Conservation (phyloP, 768 basidiomycete genomes). For the Coprinopsis strossmayeri region DNA sequence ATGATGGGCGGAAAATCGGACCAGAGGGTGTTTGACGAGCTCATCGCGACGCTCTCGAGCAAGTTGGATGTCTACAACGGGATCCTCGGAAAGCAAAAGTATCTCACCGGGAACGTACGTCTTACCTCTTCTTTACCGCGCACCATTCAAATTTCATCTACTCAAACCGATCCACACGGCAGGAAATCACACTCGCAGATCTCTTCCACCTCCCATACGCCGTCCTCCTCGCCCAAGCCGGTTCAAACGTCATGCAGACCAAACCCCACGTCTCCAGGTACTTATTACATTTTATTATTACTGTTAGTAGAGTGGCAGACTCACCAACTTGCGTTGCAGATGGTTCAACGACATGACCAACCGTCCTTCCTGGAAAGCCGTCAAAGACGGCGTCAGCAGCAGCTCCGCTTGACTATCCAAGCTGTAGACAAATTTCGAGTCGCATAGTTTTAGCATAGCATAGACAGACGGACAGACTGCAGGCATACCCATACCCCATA, state of each 20-base stretch:
- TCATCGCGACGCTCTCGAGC: constrained; percentile 22
- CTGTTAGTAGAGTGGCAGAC: background rate
- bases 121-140: background rate
- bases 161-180: too few species aligned
- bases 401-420: constrained; percentile 4
- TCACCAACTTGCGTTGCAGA: background rate
- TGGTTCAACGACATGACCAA: constrained; percentile 19
- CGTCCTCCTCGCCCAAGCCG: constrained; percentile 19
- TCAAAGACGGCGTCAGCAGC: constrained; percentile 17
- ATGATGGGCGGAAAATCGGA: constrained; percentile 15
- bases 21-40: constrained; percentile 21
- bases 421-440: background rate
- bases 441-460: background rate
- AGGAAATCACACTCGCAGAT: constrained; percentile 42
- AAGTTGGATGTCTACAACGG: constrained; percentile 47
- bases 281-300: background rate
- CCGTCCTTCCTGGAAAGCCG: constrained; percentile 18
- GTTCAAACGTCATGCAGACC: constrained; percentile 23
- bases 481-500: too few species aligned
- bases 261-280: constrained; percentile 37
- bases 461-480: too few species aligned
- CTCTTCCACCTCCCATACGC: constrained; percentile 42
- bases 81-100: constrained; percentile 47
- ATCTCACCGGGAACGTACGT: constrained; percentile 50
- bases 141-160: background rate